These are phyloP conservation scores for Ascochyta clinopodiicola DNA, from an alignment of 2,329 filamentous ascomycete genomes.

Conservation along the genomic window DNA sequence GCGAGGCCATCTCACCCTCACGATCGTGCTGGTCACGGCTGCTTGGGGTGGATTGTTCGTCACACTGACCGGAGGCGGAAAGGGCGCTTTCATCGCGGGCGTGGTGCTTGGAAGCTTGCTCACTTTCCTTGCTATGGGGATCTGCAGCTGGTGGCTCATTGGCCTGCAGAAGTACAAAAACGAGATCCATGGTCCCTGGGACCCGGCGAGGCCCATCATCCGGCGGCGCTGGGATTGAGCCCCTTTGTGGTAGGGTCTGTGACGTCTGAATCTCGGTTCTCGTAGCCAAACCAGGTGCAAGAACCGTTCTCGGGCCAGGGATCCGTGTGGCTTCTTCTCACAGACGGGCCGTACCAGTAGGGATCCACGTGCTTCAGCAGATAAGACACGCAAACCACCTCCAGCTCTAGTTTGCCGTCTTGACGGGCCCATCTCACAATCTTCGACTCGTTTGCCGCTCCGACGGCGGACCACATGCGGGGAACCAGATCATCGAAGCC, in stretches of 20 bases:
- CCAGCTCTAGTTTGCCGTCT: constrained; percentile 37
- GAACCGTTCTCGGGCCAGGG: constrained; percentile 43
- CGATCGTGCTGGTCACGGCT: constrained; percentile 75
- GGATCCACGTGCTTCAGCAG: constrained; percentile 26
- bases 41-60: constrained; percentile 80
- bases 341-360: constrained; percentile 22
- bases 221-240: constrained; percentile 66
- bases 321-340: constrained; percentile 22
- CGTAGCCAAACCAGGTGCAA: constrained; percentile 37
- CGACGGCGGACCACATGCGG: constrained; percentile 41
- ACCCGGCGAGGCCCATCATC: constrained; percentile 88
- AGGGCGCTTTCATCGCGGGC: constrained; percentile 70
- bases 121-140: constrained; percentile 81
- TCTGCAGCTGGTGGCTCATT: constrained; percentile 98
- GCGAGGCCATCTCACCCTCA: constrained; percentile 79
- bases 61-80: constrained; percentile 60
- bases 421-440: constrained; percentile 41
- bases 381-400: constrained; percentile 35
- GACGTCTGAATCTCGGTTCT: constrained; percentile 30
- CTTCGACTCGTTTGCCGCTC: constrained; percentile 27
- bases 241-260: constrained; percentile 22
- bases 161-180: constrained; percentile 98
- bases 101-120: constrained; percentile 77
- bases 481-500: constrained; percentile 42
- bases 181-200: constrained; percentile 97